Evolutionary conservation across 768 basidiomycete species (phyloP).

Genomic region (Russula abietina): DNA sequence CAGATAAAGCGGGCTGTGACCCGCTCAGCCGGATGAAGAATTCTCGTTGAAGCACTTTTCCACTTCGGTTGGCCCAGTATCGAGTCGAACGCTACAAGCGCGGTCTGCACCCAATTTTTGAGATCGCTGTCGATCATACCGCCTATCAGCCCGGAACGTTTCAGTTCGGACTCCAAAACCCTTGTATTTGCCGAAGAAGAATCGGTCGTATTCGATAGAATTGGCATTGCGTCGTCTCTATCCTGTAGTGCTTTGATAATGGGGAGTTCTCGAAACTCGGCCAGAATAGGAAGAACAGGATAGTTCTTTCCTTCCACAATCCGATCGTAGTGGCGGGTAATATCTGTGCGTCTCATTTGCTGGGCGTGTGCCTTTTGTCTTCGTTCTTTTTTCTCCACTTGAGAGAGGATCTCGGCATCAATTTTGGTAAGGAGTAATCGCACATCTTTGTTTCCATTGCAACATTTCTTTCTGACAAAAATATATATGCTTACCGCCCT

Average conservation of each 20-base stretch:
- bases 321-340: constrained; percentile 42
- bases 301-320: constrained; percentile 35
- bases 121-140: constrained; percentile 42
- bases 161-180: constrained; percentile 24
- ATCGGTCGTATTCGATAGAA: neutral
- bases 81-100: constrained; percentile 39
- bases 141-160: constrained; percentile 29
- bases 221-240: constrained; percentile 20
- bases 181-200: neutral
- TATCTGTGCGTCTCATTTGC: constrained; percentile 30
- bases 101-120: constrained; percentile 42
- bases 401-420: constrained; percentile 30
- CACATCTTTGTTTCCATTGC: constrained; percentile 31
- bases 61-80: constrained; percentile 48
- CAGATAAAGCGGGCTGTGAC: constrained; percentile 57
- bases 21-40: constrained; percentile 52
- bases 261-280: constrained; percentile 46
- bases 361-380: constrained; percentile 30
- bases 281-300: constrained; percentile 39
- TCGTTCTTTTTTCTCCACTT: constrained; percentile 29
- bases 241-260: constrained; percentile 36
- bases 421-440: constrained; percentile 24
- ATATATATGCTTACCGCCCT: constrained; percentile 2
- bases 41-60: constrained; percentile 42
- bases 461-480: constrained; percentile 1